Evolutionary conservation across 495 filamentous ascomycete genomes (phyloP), one percentile per base, ranked within the genome.

Genomic region (Lasiosphaeria miniovina): DNA sequence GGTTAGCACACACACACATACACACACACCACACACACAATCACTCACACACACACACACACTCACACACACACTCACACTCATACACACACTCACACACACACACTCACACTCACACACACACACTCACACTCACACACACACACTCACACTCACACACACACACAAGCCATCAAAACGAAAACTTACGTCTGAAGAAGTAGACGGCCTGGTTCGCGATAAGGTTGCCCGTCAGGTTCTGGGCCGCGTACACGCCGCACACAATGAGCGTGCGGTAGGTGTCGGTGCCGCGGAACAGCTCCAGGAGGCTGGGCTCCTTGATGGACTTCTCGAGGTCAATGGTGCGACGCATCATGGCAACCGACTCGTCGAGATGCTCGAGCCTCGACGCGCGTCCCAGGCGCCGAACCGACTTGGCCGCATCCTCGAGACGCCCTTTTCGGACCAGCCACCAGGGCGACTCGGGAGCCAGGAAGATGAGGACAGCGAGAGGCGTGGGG

Each of bases 361-460:
- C 68, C 0, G 73, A 75, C 59, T 76, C 65, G 36, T 68, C 67
- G 51, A 72, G 72, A 45, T 72, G 69, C 15, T 71, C 72, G 31
- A 74, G 65, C 10, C 65, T 65, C 15, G 56, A 60, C 10, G 57
- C 62, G 59, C 49, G 51, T 32, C 68, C 72, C 9, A 79, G 76
- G 35, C 76, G 71, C 10, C 71, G 66, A 50, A 82, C 69, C 3
- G 75, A 68, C 1, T 15, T 11, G 0, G 61, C 57, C 10, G 80
- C 80, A 0, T 75, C 73, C 7, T 80, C 77, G 24, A 75, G 53
- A 35, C 70, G 70, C 14, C 70, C 75, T 43, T 75, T 71, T 7
- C 74, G 70, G 33, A 77, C 75, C 7, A 82, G 68, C 72, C 78
- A 79, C 70, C 77, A 82, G 3, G 80, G 77, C 9, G 76, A 77